Base-by-base conservation (phyloP, 177 flowering plant species). In the Vitis hybrid region DNA sequence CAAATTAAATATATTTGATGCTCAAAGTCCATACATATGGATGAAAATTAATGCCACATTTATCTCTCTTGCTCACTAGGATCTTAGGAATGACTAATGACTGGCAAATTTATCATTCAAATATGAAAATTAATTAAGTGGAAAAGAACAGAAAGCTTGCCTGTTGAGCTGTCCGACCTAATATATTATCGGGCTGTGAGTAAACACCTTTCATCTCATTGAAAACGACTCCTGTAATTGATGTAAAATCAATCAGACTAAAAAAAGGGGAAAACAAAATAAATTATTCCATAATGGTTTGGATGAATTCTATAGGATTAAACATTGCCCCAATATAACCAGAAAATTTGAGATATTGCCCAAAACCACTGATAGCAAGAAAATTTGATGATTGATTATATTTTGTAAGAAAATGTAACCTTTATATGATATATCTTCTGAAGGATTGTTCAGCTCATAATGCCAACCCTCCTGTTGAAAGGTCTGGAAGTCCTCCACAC, bases 391-490 rank as follows among this genome's bases (percentile, higher is more conserved):
- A 31, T 33, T 15, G 21, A 31, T 53, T 14, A 64, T 61, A 52
- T 15, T 18, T 21, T 55, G 15, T 14, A 33, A 39, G 51, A 57
- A 66, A 49, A n/a, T 19, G 1, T 5, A 69, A 93, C 99, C 99
- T 91, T 95, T 95, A 68, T 78, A 91, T 61, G 90, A 81, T 69
- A 95, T 91, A 13, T 93, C 97, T 74, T 95, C 98, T 9, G 94
- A 83, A 29, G 97, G 94, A 75, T 88, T 67, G 57, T 95, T 81
- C 48, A 95, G 90, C 82, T 95, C 99, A 78, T 90, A 95, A 82
- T 95, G 99, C 99, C 99, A 95, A 76, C 99, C 99, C 90, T 93
- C 99, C 71, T 95, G 99, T 69, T 95, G 99, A 74, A 95, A 95
- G 58, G 92, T 93, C 65, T 87, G 90, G 56, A 81, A 70, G 79